phyloP scores from a whole-genome alignment of 1,284 basidiomycete species.

The Lentinus polychrous region DNA sequence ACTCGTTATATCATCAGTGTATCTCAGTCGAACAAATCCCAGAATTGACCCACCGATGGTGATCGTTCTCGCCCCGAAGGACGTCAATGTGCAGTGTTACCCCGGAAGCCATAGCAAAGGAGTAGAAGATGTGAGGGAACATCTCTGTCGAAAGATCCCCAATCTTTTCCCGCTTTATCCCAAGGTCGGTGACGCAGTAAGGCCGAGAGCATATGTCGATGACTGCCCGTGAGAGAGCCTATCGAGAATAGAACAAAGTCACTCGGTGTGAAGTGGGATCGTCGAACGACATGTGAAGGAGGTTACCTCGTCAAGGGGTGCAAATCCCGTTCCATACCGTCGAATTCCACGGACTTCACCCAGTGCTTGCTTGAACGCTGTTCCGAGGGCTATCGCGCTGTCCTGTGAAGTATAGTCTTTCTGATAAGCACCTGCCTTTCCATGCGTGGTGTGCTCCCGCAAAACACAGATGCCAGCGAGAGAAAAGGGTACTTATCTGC shows the following conservation, averaged over 20 bases:
- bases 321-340: constrained; percentile 94
- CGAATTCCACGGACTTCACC: constrained; percentile 94
- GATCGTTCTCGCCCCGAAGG: constrained; percentile 93
- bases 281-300: constrained; percentile 1
- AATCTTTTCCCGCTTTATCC: constrained; percentile 91
- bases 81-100: constrained; percentile 92
- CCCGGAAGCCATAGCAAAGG: constrained; percentile 89
- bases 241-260: constrained; percentile 1
- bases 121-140: constrained; percentile 94
- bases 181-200: constrained; percentile 89
- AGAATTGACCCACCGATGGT: constrained; percentile 72
- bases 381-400: constrained; percentile 87
- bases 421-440: neutral
- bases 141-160: constrained; percentile 97
- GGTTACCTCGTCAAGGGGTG: constrained; percentile 91
- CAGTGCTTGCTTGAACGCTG: constrained; percentile 92
- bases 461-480: constrained; percentile 6
- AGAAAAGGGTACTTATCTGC: constrained; percentile 67
- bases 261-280: constrained; percentile 1
- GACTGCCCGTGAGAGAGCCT: constrained; percentile 93
- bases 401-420: constrained; percentile 56
- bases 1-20: constrained; percentile 1
- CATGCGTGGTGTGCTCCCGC: neutral
- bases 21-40: constrained; percentile 4
- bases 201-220: constrained; percentile 98